Base-by-base conservation (phyloP, 1,139 yeast genomes). In the Pneumocystis sp. region DNA sequence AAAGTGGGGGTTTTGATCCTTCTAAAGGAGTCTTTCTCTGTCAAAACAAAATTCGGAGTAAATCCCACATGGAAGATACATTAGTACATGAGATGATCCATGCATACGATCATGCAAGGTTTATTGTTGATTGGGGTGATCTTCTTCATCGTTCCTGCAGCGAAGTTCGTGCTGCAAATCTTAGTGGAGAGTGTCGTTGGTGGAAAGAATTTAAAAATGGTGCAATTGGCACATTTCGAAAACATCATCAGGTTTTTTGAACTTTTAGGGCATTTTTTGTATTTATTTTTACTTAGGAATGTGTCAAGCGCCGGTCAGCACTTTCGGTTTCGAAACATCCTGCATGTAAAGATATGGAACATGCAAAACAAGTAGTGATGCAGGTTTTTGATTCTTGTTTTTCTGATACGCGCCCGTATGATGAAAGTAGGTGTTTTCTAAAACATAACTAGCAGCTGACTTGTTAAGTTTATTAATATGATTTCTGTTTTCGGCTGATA, bases 91-190 rank as follows among this genome's bases (percentile, higher is more conserved):
- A 93, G 73, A 80, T 93, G 74, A 85, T 95, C 31, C 99, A 93
- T 75, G 95, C 91, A 65, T 93, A 89, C 75, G 99, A 93, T 75
- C 86, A 90, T 73, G 79, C 89, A 70, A 86, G 89, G 74, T 93
- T 95, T 78, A 80, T 89, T 65, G 89, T 93, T 10, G 87, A 93
- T 74, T 86, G 96, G 85, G 74, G 81, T 66, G 83, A 93, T 74
- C 78, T 95, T 73, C 83, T 84, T 72, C 98, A 93, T 73, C 98
- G 93, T 74, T 98, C 98, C 0, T 95, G 98, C 75, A 86, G 97
- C 0, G 98, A 93, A 63, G 66, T 67, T 29, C 80, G 99, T 68
- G 98, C 98, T 0, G 86, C 95, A 17, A 86, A 89, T 73, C 79
- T 93, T 56, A 87, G 96, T 72, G 99, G 99, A 8, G 99, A 93